A percentile compares a stretch with the other conserved stretches of the same genome.
phyloP scores from a whole-genome alignment of 768 basidiomycete species.

The Lactarius indigo region DNA sequence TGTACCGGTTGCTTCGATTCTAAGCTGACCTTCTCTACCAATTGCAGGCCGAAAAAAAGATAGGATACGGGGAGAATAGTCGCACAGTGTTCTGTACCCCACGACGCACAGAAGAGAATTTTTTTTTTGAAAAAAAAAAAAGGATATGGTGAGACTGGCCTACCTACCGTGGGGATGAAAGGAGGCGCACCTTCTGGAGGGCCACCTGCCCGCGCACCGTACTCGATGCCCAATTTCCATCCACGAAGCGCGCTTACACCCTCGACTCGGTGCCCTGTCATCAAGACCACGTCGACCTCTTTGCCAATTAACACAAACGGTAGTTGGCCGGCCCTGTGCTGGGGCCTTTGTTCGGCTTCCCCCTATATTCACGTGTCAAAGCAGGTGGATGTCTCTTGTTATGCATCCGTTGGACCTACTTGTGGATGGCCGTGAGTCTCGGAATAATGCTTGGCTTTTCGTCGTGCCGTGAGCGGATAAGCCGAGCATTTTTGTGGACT shows the following conservation, averaged over 20 bases:
- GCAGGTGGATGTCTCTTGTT: background rate
- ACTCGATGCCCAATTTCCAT: no score
- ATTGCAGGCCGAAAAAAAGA: background rate
- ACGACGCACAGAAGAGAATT: no score
- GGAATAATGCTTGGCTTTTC: background rate
- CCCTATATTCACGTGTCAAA: background rate
- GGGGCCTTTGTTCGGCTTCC: background rate
- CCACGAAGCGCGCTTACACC: background rate
- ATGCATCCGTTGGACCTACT: background rate
- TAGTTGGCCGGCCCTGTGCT: background rate
- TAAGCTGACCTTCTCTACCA: background rate
- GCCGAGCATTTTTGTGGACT: background rate
- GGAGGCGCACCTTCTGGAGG: background rate
- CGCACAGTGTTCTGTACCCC: no score
- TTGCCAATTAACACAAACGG: background rate
- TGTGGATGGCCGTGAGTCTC: background rate
- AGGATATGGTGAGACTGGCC: background rate
- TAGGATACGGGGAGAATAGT: background rate
- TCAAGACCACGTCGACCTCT: background rate
- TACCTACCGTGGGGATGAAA: background rate
- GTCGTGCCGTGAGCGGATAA: background rate
- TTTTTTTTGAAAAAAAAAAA: no score
- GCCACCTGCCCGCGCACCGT: background rate
- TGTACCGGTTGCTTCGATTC: background rate
- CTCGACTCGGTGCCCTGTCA: background rate